Base-by-base conservation (phyloP, 2,329 filamentous ascomycete species). In the Keithomyces neogunnii region DNA sequence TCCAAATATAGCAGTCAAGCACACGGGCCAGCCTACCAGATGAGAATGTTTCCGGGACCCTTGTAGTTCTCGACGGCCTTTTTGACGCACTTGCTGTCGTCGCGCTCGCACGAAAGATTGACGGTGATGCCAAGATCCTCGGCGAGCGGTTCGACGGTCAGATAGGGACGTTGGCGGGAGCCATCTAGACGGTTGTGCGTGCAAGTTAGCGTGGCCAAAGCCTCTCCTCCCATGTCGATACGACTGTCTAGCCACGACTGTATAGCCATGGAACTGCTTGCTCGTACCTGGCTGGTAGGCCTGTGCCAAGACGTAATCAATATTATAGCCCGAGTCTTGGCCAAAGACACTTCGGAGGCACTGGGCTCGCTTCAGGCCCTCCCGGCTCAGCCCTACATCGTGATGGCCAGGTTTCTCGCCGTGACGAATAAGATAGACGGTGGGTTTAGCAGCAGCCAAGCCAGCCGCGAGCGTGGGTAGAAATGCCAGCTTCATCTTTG, bases 341-440 rank as follows among this genome's bases (percentile, higher is more conserved):
- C 78, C 77, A 59, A 85, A 85, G 1, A 84, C 76, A 7, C 57
- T 67, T 9, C 75, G 68, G n/a, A 85, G 65, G 55, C 81, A 84
- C 58, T 84, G 75, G 0, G 81, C 77, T 13, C 81, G 76, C 62
- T 80, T 53, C 50, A 72, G 55, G n/a, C 81, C 81, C 53, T 73
- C 59, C 0, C 70, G 57, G 51, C 64, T 79, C 45, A 84, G 67
- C 2, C 79, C 80, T 38, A 45, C 48, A 13, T 69, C 69, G 48
- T 74, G 66, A 3, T 71, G 70, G 38, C 70, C 63, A 1, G 81
- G 80, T 63, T 85, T 85, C 63, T 85, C 81, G 53, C 81, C 81
- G 56, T 85, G 81, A 19, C 81, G 76, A 61, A 85, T 84, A 7
- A 84, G 66, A 60, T 82, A 85, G 33, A 84, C 76, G 1, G 74